Conservation (phyloP, 805 yeast genomes). For the Ogataea pignaliae region DNA sequence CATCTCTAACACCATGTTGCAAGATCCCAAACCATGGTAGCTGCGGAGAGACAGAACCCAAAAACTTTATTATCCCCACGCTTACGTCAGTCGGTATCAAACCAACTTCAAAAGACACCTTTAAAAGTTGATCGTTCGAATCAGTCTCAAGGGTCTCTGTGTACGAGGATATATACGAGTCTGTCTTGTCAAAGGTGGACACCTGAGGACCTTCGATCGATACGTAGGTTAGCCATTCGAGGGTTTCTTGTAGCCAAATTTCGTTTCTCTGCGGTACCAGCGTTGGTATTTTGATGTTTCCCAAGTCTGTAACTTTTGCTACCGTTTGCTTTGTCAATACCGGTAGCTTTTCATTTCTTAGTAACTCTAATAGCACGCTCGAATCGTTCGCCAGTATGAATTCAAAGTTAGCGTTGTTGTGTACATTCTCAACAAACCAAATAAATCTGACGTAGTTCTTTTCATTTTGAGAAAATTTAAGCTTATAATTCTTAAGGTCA, state of each 20-base stretch:
- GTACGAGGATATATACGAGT: conserved; percentile 24
- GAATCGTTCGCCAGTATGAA: background rate
- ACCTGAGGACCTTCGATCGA: conserved; percentile 25
- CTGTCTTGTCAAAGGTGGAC: conserved; percentile 13
- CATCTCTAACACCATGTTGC: conserved; percentile 26
- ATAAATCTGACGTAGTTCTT: conserved; percentile 23
- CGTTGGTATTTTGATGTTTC: conserved; percentile 14
- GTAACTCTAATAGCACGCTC: background rate
- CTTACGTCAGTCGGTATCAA: conserved; percentile 12
- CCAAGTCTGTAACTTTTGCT: conserved; percentile 4
- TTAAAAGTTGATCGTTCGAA: conserved; percentile 8
- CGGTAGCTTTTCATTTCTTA: too few relatives aligned
- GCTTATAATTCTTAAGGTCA: conserved; percentile 12
- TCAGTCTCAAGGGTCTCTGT: conserved; percentile 8
- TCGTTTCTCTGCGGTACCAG: conserved; percentile 15
- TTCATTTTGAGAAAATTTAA: conserved; percentile 4
- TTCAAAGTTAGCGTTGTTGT: background rate
- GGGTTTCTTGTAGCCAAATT: conserved; percentile 16
- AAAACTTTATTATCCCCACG: conserved; percentile 1
- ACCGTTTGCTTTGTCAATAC: background rate
- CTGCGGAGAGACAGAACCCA: background rate
- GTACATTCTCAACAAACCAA: conserved; percentile 29
- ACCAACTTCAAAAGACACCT: conserved; percentile 14
- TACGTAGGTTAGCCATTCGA: conserved; percentile 31
- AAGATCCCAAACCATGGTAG: conserved; percentile 24